These are phyloP conservation scores for Ophiostoma populinum DNA, from an alignment of 2,329 filamentous ascomycete species.

Conservation along the genomic window DNA sequence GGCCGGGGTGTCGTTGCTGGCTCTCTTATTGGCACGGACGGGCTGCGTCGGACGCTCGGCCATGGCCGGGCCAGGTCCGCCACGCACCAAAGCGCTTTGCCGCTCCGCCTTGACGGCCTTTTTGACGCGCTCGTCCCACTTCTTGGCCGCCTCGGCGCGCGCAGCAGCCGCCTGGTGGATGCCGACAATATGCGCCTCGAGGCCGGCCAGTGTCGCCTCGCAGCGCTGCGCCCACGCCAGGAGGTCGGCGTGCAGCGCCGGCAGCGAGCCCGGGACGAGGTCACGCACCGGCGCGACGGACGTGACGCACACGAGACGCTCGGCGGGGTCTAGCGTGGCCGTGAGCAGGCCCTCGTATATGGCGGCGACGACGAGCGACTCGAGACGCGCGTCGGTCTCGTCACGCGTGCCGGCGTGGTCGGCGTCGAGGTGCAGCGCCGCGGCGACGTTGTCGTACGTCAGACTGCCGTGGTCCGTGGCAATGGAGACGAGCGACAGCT, in stretches of 20 bases:
- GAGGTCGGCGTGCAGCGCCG: constrained; percentile 49
- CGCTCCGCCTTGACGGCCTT: constrained; percentile 28
- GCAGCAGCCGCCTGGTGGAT: constrained; percentile 42
- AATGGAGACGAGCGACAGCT: constrained; percentile 75
- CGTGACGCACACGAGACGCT: constrained; percentile 57
- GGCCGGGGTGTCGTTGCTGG: constrained; percentile 11
- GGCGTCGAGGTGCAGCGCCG: constrained; percentile 47
- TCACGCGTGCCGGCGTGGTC: constrained; percentile 38
- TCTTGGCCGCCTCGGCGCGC: constrained; percentile 32
- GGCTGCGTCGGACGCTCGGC: constrained; percentile 7
- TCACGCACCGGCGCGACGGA: constrained; percentile 77
- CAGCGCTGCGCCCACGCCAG: constrained; percentile 66
- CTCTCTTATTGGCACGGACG: constrained; percentile 19
- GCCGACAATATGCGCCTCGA: constrained; percentile 56
- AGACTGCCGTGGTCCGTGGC: constrained; percentile 51
- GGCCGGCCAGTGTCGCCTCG: constrained; percentile 49
- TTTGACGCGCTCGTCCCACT: constrained; percentile 30
- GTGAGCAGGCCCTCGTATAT: constrained; percentile 73
- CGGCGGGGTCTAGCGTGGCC: constrained; percentile 67
- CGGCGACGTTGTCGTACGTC: constrained; percentile 53
- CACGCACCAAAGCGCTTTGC: too few relatives aligned
- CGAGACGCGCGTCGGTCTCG: constrained; percentile 34
- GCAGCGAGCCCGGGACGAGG: constrained; percentile 55
- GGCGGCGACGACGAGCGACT: constrained; percentile 71
- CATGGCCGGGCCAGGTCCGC: constrained; percentile 5